Percentiles rank a stretch among this genome's conserved stretches.
These are phyloP conservation scores for Begonia fuchsioides DNA, from an alignment of 306 rosid genomes.

Conservation along the genomic window DNA sequence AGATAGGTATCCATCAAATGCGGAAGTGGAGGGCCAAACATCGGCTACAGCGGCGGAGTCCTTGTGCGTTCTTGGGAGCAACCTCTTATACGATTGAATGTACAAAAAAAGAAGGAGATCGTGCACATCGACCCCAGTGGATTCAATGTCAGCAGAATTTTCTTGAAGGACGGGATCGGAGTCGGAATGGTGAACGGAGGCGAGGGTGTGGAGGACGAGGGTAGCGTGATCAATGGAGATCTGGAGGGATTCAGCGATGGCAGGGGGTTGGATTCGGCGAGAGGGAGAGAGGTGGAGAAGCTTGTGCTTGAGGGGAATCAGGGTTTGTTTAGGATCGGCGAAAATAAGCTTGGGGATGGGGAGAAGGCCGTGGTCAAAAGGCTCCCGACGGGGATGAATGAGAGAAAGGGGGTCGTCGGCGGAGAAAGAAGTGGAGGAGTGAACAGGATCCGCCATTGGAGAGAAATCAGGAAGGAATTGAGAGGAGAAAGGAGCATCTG, in stretches of 20 bases:
- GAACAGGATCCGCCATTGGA: conserved; percentile 43
- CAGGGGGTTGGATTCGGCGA: conserved; percentile 33
- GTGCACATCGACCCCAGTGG: conserved; percentile 49
- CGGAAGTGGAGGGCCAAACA: conserved; percentile 99
- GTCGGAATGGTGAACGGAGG: conserved; percentile 58
- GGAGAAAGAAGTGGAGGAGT: conserved; percentile 31
- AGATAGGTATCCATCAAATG: conserved; percentile 92
- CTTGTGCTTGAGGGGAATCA: conserved; percentile 51
- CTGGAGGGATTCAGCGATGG: conserved; percentile 64
- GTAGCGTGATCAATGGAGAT: conserved; percentile 70
- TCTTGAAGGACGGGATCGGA: conserved; percentile 53
- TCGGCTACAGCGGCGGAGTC: conserved; percentile 90
- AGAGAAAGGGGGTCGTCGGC: conserved; percentile 32
- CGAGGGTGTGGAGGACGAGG: conserved; percentile 62
- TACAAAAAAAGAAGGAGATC: conserved; percentile 85
- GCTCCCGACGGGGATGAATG: conserved; percentile 82
- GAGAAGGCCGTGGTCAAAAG: conserved; percentile 78
- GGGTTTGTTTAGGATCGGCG: conserved; percentile 89
- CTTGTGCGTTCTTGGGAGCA: conserved; percentile 88
- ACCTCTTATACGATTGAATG: conserved; percentile 85
- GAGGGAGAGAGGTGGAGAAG: conserved; percentile 31
- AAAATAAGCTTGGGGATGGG: conserved; percentile 73
- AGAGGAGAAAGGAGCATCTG: too few relatives aligned
- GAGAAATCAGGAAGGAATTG: too few relatives aligned
- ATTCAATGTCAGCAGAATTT: conserved; percentile 25